Percentiles rank a stretch among this genome's conserved stretches.
Conservation (phyloP, 495 filamentous ascomycete genomes). For the Talaromyces proteolyticus region DNA sequence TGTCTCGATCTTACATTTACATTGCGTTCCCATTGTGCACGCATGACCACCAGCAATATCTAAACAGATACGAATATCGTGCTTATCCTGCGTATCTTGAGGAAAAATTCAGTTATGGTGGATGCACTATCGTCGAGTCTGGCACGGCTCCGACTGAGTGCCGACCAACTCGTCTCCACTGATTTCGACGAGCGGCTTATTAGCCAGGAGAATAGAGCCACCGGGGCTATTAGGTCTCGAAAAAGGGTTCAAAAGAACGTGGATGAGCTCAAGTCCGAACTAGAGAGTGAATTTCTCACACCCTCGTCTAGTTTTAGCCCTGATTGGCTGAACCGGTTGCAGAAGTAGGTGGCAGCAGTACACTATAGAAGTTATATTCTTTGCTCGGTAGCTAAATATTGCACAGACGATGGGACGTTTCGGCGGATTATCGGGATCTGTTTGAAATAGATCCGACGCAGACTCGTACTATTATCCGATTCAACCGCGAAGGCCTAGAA, state of each 20-base stretch:
- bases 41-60: not conserved
- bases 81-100: too few species aligned
- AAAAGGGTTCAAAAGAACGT: slow-evolving; percentile 50
- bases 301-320: slow-evolving; percentile 71
- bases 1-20: too few species aligned
- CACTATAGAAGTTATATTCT: not conserved
- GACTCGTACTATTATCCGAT: slow-evolving; percentile 86
- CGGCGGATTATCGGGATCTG: slow-evolving; percentile 68
- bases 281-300: slow-evolving; percentile 72
- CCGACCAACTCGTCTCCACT: slow-evolving; percentile 16
- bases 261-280: slow-evolving; percentile 54
- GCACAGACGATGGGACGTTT: slow-evolving; percentile 70
- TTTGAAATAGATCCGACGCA: slow-evolving; percentile 88
- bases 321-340: slow-evolving; percentile 81
- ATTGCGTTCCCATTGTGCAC: not conserved
- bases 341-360: slow-evolving; percentile 49
- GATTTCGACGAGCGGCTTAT: slow-evolving; percentile 25
- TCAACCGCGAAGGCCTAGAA: slow-evolving; percentile 87
- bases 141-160: slow-evolving; percentile 20
- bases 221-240: slow-evolving; percentile 35
- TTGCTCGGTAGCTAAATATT: slow-evolving; percentile 10
- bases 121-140: slow-evolving; percentile 23
- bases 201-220: slow-evolving; percentile 28
- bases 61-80: not conserved
- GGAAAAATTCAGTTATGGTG: slow-evolving; percentile 11